phyloP scores from a whole-genome alignment of 768 basidiomycete genomes.

The Phlebiopsis gigantea region DNA sequence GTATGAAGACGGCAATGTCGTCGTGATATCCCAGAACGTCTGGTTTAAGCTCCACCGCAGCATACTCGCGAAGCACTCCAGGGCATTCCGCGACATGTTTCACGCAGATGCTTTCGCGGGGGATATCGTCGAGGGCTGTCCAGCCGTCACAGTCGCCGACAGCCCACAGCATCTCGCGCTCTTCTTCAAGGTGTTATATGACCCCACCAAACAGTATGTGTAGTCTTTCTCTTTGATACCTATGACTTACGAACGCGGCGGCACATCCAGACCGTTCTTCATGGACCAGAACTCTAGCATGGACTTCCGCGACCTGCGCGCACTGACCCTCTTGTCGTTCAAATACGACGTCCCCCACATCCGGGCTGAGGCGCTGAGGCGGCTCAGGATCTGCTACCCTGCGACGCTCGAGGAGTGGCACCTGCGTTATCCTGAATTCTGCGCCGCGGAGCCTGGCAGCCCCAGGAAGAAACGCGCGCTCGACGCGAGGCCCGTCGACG shows the following conservation, averaged over 20 bases:
- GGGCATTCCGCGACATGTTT: slow-evolving; percentile 20
- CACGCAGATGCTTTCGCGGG: slow-evolving; percentile 4
- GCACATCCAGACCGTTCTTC: not conserved
- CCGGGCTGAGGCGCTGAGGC: not conserved
- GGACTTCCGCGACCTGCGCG: not conserved
- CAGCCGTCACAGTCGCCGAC: slow-evolving; percentile 10
- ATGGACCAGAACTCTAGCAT: not conserved
- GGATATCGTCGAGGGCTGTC: slow-evolving; percentile 18
- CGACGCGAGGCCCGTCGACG: not conserved
- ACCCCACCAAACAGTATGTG: not conserved
- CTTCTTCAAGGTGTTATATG: not conserved
- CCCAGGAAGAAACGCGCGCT: too few species aligned
- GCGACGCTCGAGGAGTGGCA: not conserved
- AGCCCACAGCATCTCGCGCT: not conserved
- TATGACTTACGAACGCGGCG: not conserved
- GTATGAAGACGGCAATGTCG: slow-evolving; percentile 7
- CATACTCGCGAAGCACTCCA: slow-evolving; percentile 10
- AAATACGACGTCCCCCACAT: not conserved
- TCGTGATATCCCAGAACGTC: not conserved
- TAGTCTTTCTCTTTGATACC: not conserved
- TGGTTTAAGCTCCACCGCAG: not conserved
- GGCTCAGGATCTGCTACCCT: not conserved
- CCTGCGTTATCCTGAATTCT: not conserved
- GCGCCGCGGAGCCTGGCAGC: too few species aligned
- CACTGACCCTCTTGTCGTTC: not conserved